Conservation (phyloP, 495 filamentous ascomycete species). For the Penicillium desertorum region DNA sequence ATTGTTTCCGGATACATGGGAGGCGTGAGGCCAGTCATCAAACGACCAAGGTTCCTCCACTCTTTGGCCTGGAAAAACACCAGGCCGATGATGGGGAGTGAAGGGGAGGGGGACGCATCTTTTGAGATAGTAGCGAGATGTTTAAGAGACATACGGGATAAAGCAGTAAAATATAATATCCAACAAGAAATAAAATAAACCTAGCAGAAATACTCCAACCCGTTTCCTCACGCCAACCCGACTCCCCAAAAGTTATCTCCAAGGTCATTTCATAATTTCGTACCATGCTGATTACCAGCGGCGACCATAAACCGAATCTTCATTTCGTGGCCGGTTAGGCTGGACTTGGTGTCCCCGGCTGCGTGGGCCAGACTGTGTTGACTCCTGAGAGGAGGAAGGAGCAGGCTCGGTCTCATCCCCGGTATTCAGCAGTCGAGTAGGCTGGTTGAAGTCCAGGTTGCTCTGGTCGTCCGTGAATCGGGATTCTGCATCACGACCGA, state of each 20-base stretch:
- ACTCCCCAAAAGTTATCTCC: background rate
- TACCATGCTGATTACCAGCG: slow-evolving; percentile 38
- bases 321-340: slow-evolving; percentile 27
- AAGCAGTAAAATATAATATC: background rate
- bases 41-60: slow-evolving; percentile 8
- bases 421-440: slow-evolving; percentile 27
- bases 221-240: background rate
- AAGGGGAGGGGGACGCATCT: background rate
- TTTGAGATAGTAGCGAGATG: background rate
- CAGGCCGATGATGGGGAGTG: background rate
- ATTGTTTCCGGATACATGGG: slow-evolving; percentile 13
- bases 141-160: background rate
- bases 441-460: slow-evolving; percentile 34
- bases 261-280: slow-evolving; percentile 12
- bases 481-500: slow-evolving; percentile 72
- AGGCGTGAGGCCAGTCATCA: background rate
- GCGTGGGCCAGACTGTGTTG: slow-evolving; percentile 25
- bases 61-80: background rate
- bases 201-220: background rate
- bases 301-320: slow-evolving; percentile 48
- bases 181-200: slow-evolving; percentile 7
- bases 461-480: slow-evolving; percentile 37
- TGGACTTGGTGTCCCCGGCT: slow-evolving; percentile 29
- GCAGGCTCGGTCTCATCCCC: slow-evolving; percentile 21
- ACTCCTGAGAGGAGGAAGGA: slow-evolving; percentile 16